Base-by-base conservation (phyloP, 257 asterid species). In the Dorcoceras hygrometricum region DNA sequence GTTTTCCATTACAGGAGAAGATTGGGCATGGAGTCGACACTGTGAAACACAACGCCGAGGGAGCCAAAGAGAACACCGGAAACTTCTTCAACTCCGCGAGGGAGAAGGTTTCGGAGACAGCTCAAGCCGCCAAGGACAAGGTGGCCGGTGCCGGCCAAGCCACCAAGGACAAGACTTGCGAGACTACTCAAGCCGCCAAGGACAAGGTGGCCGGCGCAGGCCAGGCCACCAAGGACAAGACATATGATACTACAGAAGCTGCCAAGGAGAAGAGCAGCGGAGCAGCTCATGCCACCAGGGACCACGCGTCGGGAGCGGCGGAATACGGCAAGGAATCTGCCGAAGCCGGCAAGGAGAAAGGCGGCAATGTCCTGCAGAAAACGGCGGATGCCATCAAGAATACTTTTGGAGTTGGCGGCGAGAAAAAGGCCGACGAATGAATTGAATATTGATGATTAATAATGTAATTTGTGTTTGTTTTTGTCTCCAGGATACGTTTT, bases 341-440 rank as follows among this genome's bases (percentile, higher is more conserved):
- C 1, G 65, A 73, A 63, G 86, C 96, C 0, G 96, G 96, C 26
- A 82, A 83, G 67, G 92, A 93, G 68, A 78, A 84, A 74, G 79
- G 88, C 0, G 99, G 99, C 0, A 90, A 96, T 0, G 3, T 81
- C 1, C 27, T 91, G 39, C 87, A 81, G 65, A 69, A 83, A 64
- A 89, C 96, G 0, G 96, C 93, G 5, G 87, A 88, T 36, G 86
- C 86, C 7, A 65, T 71, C 9, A 81, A 84, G 83, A 72, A 77
- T 0, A 72, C 87, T 1, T 75, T 81, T 6, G 87, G 89, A 4
- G 68, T 81, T 81, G 85, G 78, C 1, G 88, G 12, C 22, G 72
- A 32, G 23, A 68, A 66, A 43, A 63, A 65, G 50, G 77, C 24
- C 4, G 8, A 46, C 54, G 4, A 57, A 8, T 74, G 69, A 67